Conservation (phyloP, 2,329 filamentous ascomycete genomes). For the Bipolaris cookei region DNA sequence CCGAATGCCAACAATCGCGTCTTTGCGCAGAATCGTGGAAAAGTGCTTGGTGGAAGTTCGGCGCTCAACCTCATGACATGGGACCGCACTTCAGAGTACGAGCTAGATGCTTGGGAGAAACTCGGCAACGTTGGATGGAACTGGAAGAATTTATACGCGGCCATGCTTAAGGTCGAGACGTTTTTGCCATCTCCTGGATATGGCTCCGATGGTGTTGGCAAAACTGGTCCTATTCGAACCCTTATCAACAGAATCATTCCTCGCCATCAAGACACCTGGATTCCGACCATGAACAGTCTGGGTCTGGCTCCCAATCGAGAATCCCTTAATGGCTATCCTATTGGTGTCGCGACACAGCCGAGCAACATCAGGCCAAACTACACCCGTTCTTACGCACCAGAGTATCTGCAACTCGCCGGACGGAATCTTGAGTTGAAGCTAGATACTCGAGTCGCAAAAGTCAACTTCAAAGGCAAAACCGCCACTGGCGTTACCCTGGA, state of each 20-base stretch:
- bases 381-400: constrained; percentile 57
- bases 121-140: constrained; percentile 44
- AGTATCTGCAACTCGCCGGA: constrained; percentile 53
- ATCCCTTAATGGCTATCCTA: constrained; percentile 58
- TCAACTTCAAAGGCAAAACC: constrained; percentile 44
- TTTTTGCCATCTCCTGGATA: constrained; percentile 38
- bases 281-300: constrained; percentile 56
- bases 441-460: constrained; percentile 48
- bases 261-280: constrained; percentile 53
- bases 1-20: constrained; percentile 49
- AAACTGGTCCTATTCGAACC: constrained; percentile 41
- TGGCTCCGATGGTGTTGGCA: constrained; percentile 37
- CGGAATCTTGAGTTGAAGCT: constrained; percentile 53
- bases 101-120: constrained; percentile 42
- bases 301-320: constrained; percentile 53
- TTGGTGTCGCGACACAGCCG: constrained; percentile 60
- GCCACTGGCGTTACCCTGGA: constrained; percentile 44
- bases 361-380: constrained; percentile 58
- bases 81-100: constrained; percentile 39
- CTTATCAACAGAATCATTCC: constrained; percentile 54
- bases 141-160: constrained; percentile 40
- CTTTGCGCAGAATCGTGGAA: constrained; percentile 54
- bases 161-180: constrained; percentile 44
- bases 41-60: constrained; percentile 57
- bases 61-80: constrained; percentile 53